Percentiles rank a stretch among this genome's conserved stretches.
Evolutionary conservation across 768 basidiomycete genomes (phyloP).

Genomic region (Termitomyces sp.): DNA sequence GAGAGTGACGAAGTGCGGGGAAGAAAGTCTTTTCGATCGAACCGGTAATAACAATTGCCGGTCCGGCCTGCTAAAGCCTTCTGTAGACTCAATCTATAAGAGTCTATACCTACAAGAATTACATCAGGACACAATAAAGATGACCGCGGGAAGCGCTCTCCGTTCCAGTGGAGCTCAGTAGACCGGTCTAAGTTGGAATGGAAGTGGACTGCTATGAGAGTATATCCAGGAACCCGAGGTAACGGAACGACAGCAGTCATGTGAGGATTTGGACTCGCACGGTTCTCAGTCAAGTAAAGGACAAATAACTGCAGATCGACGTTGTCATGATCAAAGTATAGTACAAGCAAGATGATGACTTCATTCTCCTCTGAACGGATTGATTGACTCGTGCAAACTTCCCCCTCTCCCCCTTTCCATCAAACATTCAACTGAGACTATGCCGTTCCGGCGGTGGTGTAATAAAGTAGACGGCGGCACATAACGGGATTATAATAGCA

Average conservation of each 20-base stretch:
- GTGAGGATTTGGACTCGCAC: too few relatives aligned
- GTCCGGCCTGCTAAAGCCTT: neutral
- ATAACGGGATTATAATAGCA: constrained; percentile 11
- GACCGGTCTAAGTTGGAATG: neutral
- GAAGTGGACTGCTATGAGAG: neutral
- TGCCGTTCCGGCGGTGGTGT: constrained; percentile 12
- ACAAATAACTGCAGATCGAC: constrained; percentile 22
- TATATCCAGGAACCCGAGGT: constrained; percentile 14
- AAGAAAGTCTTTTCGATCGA: neutral
- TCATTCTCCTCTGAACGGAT: constrained; percentile 24
- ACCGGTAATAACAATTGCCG: constrained; percentile 1
- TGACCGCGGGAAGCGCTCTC: neutral
- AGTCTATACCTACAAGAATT: neutral
- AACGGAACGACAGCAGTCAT: constrained; percentile 13
- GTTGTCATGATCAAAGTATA: constrained; percentile 21
- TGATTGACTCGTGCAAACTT: constrained; percentile 22
- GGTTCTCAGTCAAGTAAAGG: constrained; percentile 3
- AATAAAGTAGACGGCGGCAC: constrained; percentile 11
- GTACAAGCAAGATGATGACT: constrained; percentile 31
- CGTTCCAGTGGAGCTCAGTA: neutral
- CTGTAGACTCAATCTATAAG: too few relatives aligned
- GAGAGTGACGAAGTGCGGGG: constrained; percentile 7
- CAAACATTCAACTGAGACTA: constrained; percentile 14
- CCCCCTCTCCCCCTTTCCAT: constrained; percentile 3
- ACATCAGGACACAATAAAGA: neutral